These are phyloP conservation scores for Zangia roseola DNA, from an alignment of 768 basidiomycete species.

Conservation along the genomic window DNA sequence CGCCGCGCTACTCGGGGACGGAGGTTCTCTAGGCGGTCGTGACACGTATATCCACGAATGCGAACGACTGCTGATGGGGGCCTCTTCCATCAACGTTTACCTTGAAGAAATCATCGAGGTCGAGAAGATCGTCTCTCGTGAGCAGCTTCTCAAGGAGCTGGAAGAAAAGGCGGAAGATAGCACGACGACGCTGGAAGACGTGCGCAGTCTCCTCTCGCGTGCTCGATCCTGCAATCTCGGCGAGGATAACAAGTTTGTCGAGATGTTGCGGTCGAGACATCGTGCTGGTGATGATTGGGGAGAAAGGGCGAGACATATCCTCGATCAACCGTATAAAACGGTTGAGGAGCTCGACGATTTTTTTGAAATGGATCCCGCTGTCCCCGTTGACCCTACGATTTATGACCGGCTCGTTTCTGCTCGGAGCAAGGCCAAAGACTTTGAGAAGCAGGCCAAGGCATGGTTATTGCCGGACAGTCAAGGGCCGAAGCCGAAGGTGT, in stretches of 20 bases:
- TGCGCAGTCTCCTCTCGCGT: slow-evolving; percentile 68
- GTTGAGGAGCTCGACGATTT: slow-evolving; percentile 77
- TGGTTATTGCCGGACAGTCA: slow-evolving; percentile 64
- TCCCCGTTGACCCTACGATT: slow-evolving; percentile 69
- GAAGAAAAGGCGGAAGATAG: slow-evolving; percentile 70
- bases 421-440: slow-evolving; percentile 70
- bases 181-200: slow-evolving; percentile 69
- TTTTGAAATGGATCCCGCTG: slow-evolving; percentile 56
- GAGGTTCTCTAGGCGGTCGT: slow-evolving; percentile 44
- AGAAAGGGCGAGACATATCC: slow-evolving; percentile 58
- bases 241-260: slow-evolving; percentile 61
- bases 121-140: slow-evolving; percentile 77
- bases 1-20: slow-evolving; percentile 45
- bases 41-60: slow-evolving; percentile 65
- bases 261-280: slow-evolving; percentile 61
- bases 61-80: slow-evolving; percentile 65
- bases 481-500: slow-evolving; percentile 57
- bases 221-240: slow-evolving; percentile 68
- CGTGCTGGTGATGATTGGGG: slow-evolving; percentile 78
- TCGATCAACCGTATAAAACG: slow-evolving; percentile 70
- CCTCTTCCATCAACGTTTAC: slow-evolving; percentile 77
- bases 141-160: slow-evolving; percentile 74
- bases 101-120: slow-evolving; percentile 77
- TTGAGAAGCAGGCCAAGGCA: slow-evolving; percentile 72
- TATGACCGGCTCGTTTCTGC: slow-evolving; percentile 64